Evolutionary conservation across 176 grass and related monocot species (phyloP).

Genomic region (Alloteropsis semialata): DNA sequence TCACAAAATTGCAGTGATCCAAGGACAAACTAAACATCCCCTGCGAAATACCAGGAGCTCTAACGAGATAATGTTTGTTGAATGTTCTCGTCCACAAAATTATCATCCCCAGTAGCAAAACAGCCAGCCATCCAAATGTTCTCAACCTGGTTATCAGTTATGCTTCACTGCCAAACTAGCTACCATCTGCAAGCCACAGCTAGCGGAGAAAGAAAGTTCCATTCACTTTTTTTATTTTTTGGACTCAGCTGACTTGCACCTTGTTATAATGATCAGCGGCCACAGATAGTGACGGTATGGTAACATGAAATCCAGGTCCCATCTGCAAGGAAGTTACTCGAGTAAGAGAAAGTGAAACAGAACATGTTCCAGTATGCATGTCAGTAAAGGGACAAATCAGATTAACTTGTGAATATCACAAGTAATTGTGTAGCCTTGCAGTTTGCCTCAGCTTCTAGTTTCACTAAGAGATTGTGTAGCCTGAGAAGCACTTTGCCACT

Average conservation of each 20-base stretch:
- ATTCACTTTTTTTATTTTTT: not conserved
- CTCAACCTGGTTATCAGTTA: not conserved
- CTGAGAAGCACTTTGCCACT: not conserved
- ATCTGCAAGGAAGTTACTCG: conserved; percentile 62
- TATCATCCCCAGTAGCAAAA: conserved; percentile 19
- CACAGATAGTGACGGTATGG: conserved; percentile 74
- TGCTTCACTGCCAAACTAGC: conserved; percentile 12
- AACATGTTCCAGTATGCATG: not conserved
- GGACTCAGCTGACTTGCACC: conserved; percentile 55
- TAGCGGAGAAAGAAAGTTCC: not conserved
- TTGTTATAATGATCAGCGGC: conserved; percentile 88
- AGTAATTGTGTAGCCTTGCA: not conserved
- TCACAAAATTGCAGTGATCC: not conserved
- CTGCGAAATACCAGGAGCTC: not conserved
- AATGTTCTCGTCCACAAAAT: conserved; percentile 17
- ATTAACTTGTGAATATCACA: not conserved
- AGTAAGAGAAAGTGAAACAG: not conserved
- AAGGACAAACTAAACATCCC: not conserved
- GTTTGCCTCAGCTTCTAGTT: not conserved
- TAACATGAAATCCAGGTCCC: conserved; percentile 89
- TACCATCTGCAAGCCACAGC: not conserved
- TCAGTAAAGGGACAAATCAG: conserved; percentile 1
- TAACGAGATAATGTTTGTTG: not conserved
- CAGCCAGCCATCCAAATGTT: conserved; percentile 4
- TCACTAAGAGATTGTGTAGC: not conserved